Base-by-base conservation (phyloP, 495 filamentous ascomycete genomes). In the Bacidia rubella region DNA sequence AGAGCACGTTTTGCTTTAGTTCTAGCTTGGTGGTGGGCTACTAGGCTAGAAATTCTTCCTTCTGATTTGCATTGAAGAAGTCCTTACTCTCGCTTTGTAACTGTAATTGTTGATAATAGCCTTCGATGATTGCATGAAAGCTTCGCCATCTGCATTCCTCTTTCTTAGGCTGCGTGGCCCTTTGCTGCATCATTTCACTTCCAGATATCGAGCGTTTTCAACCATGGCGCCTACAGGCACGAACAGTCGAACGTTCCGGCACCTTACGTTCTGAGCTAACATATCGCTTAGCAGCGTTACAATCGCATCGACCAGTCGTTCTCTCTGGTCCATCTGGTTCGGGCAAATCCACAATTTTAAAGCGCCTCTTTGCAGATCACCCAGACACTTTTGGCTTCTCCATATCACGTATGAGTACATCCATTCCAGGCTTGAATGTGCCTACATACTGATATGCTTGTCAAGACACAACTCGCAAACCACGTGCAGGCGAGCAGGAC, bases 341-440 rank as follows among this genome's bases (percentile, higher is more conserved):
- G 11, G 90, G 90, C 42, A 95, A 97, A 76, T 83, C 80, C 44
- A 95, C 90, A 22, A 76, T 97, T 21, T 79, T 92, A 57, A 80
- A 81, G 57, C 70, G 78, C 17, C 81, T 97, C 11, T 79, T 82
- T 60, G 68, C 67, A 23, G 71, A 76, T 20, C 79, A 82, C 63
- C 86, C 87, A 11, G 72, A 82, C 56, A 81, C 73, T 35, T 95
- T 95, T 65, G 79, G 80, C 12, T 86, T 94, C 59, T 86, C 82
- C 39, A 75, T 95, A 47, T 90, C 85, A 29, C 86, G 68, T 70
- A 57, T 11, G 59, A 19, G 4, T 52, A 53, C 12, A 25, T 32
- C 26, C 10, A 26, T 26, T 12, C 23, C 40, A 20, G 20, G 11
- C 21, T 52, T 45, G 10, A 53, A 21, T 3, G 3, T 32, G 15